Conservation (phyloP, 2,329 filamentous ascomycete genomes). For the Chalaropsis thielavioides region DNA sequence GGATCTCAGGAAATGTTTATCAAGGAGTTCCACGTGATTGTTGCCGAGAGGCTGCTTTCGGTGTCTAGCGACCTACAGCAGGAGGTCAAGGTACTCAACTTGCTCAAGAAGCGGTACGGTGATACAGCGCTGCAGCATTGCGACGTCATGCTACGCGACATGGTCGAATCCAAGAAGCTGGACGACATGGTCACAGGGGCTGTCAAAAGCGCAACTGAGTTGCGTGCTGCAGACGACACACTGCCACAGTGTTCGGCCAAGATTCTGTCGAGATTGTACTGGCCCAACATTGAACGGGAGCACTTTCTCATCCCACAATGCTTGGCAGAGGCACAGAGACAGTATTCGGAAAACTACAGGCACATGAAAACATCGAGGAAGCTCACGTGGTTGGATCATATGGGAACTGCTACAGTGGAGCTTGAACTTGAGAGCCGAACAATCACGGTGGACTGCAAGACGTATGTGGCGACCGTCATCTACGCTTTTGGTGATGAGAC, state of each 20-base stretch:
- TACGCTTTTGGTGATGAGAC: slow-evolving; percentile 47
- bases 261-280: slow-evolving; percentile 84
- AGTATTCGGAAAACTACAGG: slow-evolving; percentile 65
- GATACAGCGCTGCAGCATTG: slow-evolving; percentile 77
- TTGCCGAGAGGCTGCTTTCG: slow-evolving; percentile 66
- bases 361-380: slow-evolving; percentile 69
- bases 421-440: slow-evolving; percentile 71
- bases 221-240: not conserved
- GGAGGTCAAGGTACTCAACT: slow-evolving; percentile 66
- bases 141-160: slow-evolving; percentile 94
- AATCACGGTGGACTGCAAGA: slow-evolving; percentile 56
- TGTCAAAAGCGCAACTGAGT: not conserved
- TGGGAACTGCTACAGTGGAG: slow-evolving; percentile 67
- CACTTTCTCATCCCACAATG: slow-evolving; percentile 48
- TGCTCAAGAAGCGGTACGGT: slow-evolving; percentile 80
- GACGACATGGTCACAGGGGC: slow-evolving; percentile 31
- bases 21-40: slow-evolving; percentile 77
- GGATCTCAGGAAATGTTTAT: slow-evolving; percentile 86
- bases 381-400: slow-evolving; percentile 71
- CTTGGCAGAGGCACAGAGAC: slow-evolving; percentile 46
- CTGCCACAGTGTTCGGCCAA: slow-evolving; percentile 50
- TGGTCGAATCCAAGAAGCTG: slow-evolving; percentile 65
- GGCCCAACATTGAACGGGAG: slow-evolving; percentile 62
- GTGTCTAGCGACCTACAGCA: slow-evolving; percentile 58
- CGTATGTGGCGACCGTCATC: slow-evolving; percentile 79